phyloP scores from a whole-genome alignment of 805 yeast genomes.

The Wickerhamiella lipophila region DNA sequence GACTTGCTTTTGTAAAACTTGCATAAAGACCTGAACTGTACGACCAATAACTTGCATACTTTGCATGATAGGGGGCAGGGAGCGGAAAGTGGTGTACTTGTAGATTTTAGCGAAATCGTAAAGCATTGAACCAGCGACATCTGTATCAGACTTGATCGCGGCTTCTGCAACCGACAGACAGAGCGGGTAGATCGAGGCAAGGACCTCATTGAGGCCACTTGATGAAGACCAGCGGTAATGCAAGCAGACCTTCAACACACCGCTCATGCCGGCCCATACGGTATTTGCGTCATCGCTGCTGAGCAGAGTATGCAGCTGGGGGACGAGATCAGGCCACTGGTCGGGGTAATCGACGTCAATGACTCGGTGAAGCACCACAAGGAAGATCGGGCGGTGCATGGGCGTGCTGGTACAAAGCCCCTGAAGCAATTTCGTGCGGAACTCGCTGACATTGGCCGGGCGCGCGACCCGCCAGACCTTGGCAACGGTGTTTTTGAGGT shows the following conservation, averaged over 20 bases:
- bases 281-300: conserved; percentile 33
- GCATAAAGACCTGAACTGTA: conserved; percentile 72
- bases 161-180: conserved; percentile 54
- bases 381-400: conserved; percentile 32
- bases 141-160: conserved; percentile 32
- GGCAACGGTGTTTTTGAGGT: conserved; percentile 61
- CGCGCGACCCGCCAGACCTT: conserved; percentile 44
- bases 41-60: conserved; percentile 37
- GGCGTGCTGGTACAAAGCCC: conserved; percentile 42
- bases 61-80: conserved; percentile 52
- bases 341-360: conserved; percentile 40
- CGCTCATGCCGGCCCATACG: conserved; percentile 55
- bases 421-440: conserved; percentile 55
- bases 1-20: conserved; percentile 45
- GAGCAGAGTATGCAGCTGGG: conserved; percentile 36
- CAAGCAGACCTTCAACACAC: conserved; percentile 57
- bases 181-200: conserved; percentile 48
- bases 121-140: conserved; percentile 55
- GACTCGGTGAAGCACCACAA: conserved; percentile 39
- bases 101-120: conserved; percentile 61
- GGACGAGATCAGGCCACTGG: conserved; percentile 44
- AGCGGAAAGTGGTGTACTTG: conserved; percentile 50
- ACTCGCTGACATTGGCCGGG: conserved; percentile 60
- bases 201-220: conserved; percentile 40
- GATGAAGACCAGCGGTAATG: conserved; percentile 59